A percentile compares a stretch with the other conserved stretches of the same genome.
Evolutionary conservation across 1,139 yeast genomes (phyloP).

Genomic region (Zygoascus hellenicus): DNA sequence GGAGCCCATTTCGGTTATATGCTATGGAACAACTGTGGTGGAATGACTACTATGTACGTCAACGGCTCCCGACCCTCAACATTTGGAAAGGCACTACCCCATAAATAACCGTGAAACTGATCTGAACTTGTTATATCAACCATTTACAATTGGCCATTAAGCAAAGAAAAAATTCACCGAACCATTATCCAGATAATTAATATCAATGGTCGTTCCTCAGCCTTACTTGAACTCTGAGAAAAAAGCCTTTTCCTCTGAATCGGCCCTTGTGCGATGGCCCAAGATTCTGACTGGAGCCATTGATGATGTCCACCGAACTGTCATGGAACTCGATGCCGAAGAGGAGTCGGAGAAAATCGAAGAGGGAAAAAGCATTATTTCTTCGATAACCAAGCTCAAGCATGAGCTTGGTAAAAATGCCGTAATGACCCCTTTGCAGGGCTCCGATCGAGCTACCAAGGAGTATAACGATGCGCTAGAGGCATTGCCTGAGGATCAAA

Average conservation of each 20-base stretch:
- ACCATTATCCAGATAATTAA: background rate
- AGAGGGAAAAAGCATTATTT: conserved; percentile 35
- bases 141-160: background rate
- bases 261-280: conserved; percentile 85
- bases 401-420: conserved; percentile 31
- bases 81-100: background rate
- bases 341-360: conserved; percentile 27
- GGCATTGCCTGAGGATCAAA: conserved; percentile 29
- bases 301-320: conserved; percentile 48
- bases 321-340: conserved; percentile 21
- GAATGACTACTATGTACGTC: background rate
- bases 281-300: conserved; percentile 63
- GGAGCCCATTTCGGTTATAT: background rate
- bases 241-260: conserved; percentile 73
- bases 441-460: conserved; percentile 26
- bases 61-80: background rate
- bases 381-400: conserved; percentile 33
- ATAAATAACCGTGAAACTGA: background rate
- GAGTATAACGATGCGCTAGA: conserved; percentile 39
- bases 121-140: background rate
- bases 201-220: conserved; percentile 22
- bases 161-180: background rate
- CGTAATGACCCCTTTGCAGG: conserved; percentile 17
- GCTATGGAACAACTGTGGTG: too few relatives aligned
- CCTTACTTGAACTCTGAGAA: conserved; percentile 54